phyloP scores from a whole-genome alignment of 2,329 filamentous ascomycete genomes.

The Drechslera avenae region DNA sequence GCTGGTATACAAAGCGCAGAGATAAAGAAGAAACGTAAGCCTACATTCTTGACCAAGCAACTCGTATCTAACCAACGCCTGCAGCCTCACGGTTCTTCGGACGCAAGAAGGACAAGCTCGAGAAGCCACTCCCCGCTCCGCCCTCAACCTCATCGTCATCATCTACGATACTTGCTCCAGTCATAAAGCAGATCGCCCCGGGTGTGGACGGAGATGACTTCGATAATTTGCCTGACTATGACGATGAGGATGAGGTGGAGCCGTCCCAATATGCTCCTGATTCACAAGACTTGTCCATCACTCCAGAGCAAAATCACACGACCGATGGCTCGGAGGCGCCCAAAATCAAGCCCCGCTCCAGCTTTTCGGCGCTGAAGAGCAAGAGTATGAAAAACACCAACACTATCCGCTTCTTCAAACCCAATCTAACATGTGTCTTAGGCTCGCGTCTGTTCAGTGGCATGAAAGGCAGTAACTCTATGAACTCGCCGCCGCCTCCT shows the following conservation, averaged over 20 bases:
- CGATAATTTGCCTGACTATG: background rate
- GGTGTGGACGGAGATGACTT: background rate
- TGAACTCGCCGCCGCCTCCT: constrained; percentile 16
- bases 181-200: background rate
- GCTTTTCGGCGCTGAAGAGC: constrained; percentile 18
- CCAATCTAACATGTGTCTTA: background rate
- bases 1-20: constrained; percentile 20
- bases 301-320: background rate
- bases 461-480: background rate
- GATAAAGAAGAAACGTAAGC: constrained; percentile 25
- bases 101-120: constrained; percentile 9
- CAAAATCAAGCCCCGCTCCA: constrained; percentile 14
- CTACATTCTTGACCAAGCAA: background rate
- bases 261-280: background rate
- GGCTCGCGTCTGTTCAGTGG: constrained; percentile 25
- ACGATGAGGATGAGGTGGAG: background rate
- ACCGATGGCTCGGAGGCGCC: background rate
- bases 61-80: background rate
- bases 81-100: constrained; percentile 22
- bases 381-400: constrained; percentile 14
- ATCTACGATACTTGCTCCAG: background rate
- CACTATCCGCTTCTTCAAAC: background rate
- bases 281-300: background rate
- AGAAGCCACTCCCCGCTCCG: constrained; percentile 10
- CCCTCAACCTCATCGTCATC: constrained; percentile 5